phyloP scores from a whole-genome alignment of 768 basidiomycete genomes.

The Exidia glandulosa region DNA sequence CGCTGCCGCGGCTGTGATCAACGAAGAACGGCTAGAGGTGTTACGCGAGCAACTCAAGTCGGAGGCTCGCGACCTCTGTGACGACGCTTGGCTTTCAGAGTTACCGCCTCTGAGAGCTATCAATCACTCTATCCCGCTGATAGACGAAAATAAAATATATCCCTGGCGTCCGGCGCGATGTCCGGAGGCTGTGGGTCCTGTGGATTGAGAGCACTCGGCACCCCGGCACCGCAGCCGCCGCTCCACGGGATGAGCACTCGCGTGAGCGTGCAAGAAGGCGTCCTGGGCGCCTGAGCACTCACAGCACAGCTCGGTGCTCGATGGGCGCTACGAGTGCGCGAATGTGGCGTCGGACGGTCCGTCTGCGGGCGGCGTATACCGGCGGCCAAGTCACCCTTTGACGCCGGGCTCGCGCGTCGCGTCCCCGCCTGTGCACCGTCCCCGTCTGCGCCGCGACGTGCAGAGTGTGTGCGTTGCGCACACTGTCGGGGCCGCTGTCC shows the following conservation, averaged over 20 bases:
- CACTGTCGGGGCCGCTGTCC: too few relatives aligned
- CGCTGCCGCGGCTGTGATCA: background rate
- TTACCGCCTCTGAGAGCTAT: slow-evolving; percentile 28
- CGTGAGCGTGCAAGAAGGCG: too few relatives aligned
- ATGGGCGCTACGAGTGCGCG: background rate
- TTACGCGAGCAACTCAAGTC: background rate
- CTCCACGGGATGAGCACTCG: too few relatives aligned
- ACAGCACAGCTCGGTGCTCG: too few relatives aligned
- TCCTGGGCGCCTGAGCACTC: too few relatives aligned
- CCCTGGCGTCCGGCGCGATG: slow-evolving; percentile 22
- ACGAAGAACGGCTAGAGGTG: background rate
- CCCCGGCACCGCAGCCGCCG: slow-evolving; percentile 1
- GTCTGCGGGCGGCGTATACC: too few relatives aligned
- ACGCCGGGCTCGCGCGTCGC: too few relatives aligned
- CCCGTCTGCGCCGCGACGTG: too few relatives aligned
- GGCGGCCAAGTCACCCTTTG: too few relatives aligned
- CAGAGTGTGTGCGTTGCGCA: too few relatives aligned
- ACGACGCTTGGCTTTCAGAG: slow-evolving; percentile 8
- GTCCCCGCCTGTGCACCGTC: too few relatives aligned
- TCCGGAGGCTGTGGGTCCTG: slow-evolving; percentile 24
- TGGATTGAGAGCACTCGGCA: slow-evolving; percentile 14
- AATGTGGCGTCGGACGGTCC: too few relatives aligned
- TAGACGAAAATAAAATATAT: slow-evolving; percentile 23
- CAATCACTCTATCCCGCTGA: slow-evolving; percentile 31
- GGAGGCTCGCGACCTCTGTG: background rate